Evolutionary conservation across 768 basidiomycete species (phyloP), one percentile per base, ranked within the genome.

Genomic region (Cubamyces sp.): DNA sequence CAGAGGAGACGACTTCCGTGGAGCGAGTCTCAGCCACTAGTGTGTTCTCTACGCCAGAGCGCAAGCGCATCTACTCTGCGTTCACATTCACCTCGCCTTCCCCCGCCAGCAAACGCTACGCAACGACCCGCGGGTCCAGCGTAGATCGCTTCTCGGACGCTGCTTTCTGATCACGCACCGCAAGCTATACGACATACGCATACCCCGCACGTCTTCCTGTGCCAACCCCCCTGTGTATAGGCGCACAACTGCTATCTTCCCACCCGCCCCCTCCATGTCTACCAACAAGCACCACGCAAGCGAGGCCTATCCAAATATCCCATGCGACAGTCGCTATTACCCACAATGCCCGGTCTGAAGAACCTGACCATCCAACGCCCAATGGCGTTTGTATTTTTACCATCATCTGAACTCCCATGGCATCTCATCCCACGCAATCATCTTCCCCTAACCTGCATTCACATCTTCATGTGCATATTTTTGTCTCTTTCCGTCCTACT

Each of bases 61-160:
- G 89, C 68, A 85, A 86, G 69, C 81, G 79, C 62, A 86, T 87
- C 62, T 90, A 89, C 71, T 80, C 88, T 21, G 81, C 88, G 4
- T 92, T 92, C 71, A 92, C 90, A 3, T 92, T 92, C 76, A 82
- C 86, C 16, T 87, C 89, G 1, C 91, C 91, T 7, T 87, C 87
- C 1, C 85, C 84, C 11, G 78, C 84, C 0, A 80, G 82, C 54
- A 76, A 82, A 60, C 85, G 85, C 57, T 82, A 81, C 74, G 81
- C 66, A 2, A 54, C 69, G 15, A 53, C 70, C 23, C 63, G 68
- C 7, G 64, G 51, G 0, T 66, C 66, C n/a, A 66, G 67, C 51
- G 68, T 65, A 3, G 64, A 70, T 16, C 69, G 60, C 30, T 68
- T 66, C 62, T 58, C 66, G 3, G 66, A 70, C 34, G 45, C 57